Base-by-base conservation (phyloP, 1,284 basidiomycete genomes). In the Psilocybe mexicana region DNA sequence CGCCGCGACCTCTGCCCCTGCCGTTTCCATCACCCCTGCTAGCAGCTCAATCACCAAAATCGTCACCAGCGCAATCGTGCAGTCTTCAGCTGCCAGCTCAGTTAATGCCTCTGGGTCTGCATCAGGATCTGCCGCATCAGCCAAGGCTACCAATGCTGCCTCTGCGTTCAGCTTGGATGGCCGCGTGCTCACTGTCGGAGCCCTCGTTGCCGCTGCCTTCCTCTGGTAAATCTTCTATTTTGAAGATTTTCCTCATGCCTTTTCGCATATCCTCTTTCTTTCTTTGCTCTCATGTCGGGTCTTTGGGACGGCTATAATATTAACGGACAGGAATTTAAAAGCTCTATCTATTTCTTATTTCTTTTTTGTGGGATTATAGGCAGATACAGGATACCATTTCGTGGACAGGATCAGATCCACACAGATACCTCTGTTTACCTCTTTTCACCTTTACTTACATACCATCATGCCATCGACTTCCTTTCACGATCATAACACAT, bases 121-220 rank as follows among this genome's bases (percentile, higher is more conserved):
- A n/a, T 33, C 62, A 2, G 52, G 46, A 18, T 26, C 57, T 11
- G 6, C 55, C 30, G 46, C 49, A 6, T 42, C 57, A 6, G 35
- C 26, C 12, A 55, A 40, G 8, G 10, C 50, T 4, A 52, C 60
- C 0, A 55, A 50, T 14, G 60, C 43, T 24, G 60, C 60, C 30
- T 38, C 49, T 2, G 6, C 47, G 2, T n/a, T 49, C 33, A 18
- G 45, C 57, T 44, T 46, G 14, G 55, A 61, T 35, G 43, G 10
- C n/a, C 35, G 56, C 7, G 23, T 58, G 54, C 25, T 64, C 45
- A 33, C 49, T 35, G 56, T 45, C 5, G 48, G 55, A 18, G 52
- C 54, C 35, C 24, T 64, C 36, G 30, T 55, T 35, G 18, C 50
- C 24, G 45, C 54, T 14, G 35, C 54, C 42, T 50, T 58, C 38